These are phyloP conservation scores for Cetradonia linearis DNA, from an alignment of 495 filamentous ascomycete genomes.

Conservation along the genomic window DNA sequence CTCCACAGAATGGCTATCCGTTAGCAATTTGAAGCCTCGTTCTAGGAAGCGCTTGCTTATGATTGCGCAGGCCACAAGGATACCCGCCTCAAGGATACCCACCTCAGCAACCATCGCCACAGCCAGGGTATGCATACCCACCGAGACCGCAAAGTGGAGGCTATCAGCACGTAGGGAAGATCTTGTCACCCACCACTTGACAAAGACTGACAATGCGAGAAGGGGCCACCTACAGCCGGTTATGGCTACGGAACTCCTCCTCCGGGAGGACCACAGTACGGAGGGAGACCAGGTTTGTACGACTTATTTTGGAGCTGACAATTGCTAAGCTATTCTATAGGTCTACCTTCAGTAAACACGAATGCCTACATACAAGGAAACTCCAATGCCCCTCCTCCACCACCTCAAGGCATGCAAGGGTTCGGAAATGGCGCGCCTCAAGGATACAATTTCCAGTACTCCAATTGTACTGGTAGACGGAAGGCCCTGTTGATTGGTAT, in stretches of 20 bases:
- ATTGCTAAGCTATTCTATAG: constrained; percentile 7
- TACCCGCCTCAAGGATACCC: constrained; percentile 36
- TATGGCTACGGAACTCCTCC: constrained; percentile 26
- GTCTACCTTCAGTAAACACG: constrained; percentile 25
- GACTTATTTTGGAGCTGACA: background rate
- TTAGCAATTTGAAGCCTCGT: background rate
- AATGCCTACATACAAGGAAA: constrained; percentile 32
- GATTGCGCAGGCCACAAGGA: constrained; percentile 17
- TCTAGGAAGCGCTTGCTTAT: constrained; percentile 3
- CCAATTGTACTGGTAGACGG: constrained; percentile 76
- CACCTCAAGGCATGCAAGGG: constrained; percentile 37
- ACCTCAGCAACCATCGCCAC: constrained; percentile 33
- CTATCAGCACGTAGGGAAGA: constrained; percentile 34
- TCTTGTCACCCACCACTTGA: constrained; percentile 3
- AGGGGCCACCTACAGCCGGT: constrained; percentile 27
- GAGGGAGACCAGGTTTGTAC: constrained; percentile 32
- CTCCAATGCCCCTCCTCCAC: constrained; percentile 33
- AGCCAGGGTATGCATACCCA: constrained; percentile 38
- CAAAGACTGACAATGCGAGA: constrained; percentile 27
- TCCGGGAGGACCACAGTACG: constrained; percentile 32
- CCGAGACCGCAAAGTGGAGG: constrained; percentile 35
- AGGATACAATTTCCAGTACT: constrained; percentile 80
- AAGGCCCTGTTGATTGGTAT: constrained; percentile 95
- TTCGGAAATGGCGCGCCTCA: constrained; percentile 74
- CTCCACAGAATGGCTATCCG: constrained; percentile 20